A percentile compares a stretch with the other conserved stretches of the same genome.
These are phyloP conservation scores for Hansenula lynferdii DNA, from an alignment of 1,139 yeast genomes.

Conservation along the genomic window DNA sequence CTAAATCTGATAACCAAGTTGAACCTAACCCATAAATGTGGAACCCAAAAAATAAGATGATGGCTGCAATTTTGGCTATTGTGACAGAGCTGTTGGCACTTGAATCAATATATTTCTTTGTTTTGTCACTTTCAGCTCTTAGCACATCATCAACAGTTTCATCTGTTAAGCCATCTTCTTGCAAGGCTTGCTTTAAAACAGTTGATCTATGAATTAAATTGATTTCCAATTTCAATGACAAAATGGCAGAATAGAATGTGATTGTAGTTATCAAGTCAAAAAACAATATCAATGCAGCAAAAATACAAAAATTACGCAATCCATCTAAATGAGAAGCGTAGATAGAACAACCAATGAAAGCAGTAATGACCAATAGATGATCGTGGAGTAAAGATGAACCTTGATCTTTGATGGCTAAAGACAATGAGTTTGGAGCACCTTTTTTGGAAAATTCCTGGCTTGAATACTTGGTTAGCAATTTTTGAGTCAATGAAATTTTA, in stretches of 20 bases:
- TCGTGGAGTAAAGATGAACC: slow-evolving; percentile 76
- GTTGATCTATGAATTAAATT: slow-evolving; percentile 84
- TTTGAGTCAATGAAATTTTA: slow-evolving; percentile 70
- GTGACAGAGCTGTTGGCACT: slow-evolving; percentile 41
- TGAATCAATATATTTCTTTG: slow-evolving; percentile 28
- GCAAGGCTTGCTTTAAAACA: slow-evolving; percentile 73
- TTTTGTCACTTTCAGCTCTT: slow-evolving; percentile 30
- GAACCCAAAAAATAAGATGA: slow-evolving; percentile 63
- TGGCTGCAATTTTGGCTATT: slow-evolving; percentile 60
- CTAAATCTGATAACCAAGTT: slow-evolving; percentile 60
- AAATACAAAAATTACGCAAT: slow-evolving; percentile 78
- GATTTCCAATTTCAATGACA: slow-evolving; percentile 87
- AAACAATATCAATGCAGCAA: slow-evolving; percentile 67
- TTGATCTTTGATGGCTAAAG: slow-evolving; percentile 59
- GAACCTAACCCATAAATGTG: slow-evolving; percentile 75
- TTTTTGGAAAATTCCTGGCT: slow-evolving; percentile 27
- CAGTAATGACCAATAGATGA: slow-evolving; percentile 68
- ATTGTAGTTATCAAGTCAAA: slow-evolving; percentile 72
- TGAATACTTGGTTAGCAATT: slow-evolving; percentile 44
- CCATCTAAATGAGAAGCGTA: slow-evolving; percentile 73
- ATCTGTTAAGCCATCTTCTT: slow-evolving; percentile 88
- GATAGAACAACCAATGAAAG: slow-evolving; percentile 60
- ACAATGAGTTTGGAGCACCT: slow-evolving; percentile 35
- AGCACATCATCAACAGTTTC: slow-evolving; percentile 71
- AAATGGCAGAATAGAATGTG: slow-evolving; percentile 82